Evolutionary conservation across 257 asterid genomes (phyloP).

Genomic region (Parsonsia alboflavescens): DNA sequence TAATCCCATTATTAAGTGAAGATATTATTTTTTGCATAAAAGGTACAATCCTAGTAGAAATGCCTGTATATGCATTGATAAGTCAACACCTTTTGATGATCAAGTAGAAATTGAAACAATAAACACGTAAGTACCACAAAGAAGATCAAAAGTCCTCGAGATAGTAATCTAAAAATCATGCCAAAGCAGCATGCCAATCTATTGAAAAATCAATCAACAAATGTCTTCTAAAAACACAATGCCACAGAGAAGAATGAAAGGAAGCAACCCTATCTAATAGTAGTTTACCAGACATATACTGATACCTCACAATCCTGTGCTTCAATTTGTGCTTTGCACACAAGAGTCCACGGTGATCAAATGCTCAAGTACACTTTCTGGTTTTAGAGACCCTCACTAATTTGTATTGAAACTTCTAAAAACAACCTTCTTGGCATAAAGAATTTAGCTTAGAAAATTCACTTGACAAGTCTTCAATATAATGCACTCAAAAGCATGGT

Average conservation of each 20-base stretch:
- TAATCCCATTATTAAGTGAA: neutral
- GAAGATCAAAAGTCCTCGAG: neutral
- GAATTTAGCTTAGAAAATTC: neutral
- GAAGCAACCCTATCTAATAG: too few species aligned
- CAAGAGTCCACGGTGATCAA: neutral
- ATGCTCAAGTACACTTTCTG: neutral
- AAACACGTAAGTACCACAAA: neutral
- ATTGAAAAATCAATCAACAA: neutral
- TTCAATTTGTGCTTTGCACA: neutral
- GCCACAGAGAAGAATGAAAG: too few species aligned
- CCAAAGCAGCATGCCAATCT: neutral
- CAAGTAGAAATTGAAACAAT: neutral
- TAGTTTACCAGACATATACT: neutral
- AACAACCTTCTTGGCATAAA: neutral
- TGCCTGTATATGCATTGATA: too few species aligned
- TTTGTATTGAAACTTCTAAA: neutral
- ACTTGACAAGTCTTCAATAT: neutral
- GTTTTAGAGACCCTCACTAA: neutral
- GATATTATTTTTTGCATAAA: neutral
- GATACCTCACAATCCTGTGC: neutral
- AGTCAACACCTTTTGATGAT: too few species aligned
- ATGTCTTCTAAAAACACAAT: neutral
- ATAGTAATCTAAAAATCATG: neutral
- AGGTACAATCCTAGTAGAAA: neutral
- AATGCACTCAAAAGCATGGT: neutral